Evolutionary conservation across 441 rosid species (phyloP).

Genomic region (Erysimum pusillum): DNA sequence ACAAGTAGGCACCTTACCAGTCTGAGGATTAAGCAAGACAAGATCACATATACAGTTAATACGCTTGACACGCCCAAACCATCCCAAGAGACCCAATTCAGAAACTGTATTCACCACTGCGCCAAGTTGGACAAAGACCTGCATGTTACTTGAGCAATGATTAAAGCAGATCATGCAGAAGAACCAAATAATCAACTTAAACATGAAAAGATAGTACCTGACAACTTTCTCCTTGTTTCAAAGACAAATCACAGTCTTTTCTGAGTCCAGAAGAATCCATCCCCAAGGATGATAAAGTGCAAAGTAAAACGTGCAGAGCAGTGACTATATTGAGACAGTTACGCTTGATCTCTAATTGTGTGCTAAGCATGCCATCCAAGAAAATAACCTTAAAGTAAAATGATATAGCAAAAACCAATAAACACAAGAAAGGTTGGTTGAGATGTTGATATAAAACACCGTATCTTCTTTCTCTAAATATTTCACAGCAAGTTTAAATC

Average conservation of each 20-base stretch:
- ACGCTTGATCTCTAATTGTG: constrained; percentile 63
- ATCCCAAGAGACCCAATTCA: constrained; percentile 82
- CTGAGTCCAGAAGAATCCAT: constrained; percentile 45
- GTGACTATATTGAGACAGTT: constrained; percentile 73
- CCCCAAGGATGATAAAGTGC: constrained; percentile 55
- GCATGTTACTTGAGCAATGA: constrained; percentile 48
- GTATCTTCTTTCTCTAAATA: constrained; percentile 16
- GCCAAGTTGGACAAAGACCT: constrained; percentile 72
- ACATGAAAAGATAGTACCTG: constrained; percentile 57
- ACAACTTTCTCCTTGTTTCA: constrained; percentile 59
- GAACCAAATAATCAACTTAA: constrained; percentile 32
- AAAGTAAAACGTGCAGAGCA: constrained; percentile 64
- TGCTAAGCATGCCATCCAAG: constrained; percentile 64
- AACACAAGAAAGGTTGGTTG: constrained; percentile 30
- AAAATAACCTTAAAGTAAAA: constrained; percentile 62
- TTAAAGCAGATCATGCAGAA: constrained; percentile 30
- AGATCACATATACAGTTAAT: constrained; percentile 82
- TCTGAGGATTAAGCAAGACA: constrained; percentile 75
- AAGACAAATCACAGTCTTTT: constrained; percentile 42
- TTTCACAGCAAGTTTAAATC: constrained; percentile 27
- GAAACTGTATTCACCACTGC: constrained; percentile 72
- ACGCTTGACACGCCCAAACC: constrained; percentile 87
- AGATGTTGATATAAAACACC: constrained; percentile 22
- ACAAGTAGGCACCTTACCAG: constrained; percentile 81
- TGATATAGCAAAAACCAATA: constrained; percentile 28